phyloP scores from a whole-genome alignment of 371 early-diverging fungal genomes.

The Parasitella parasitica region DNA sequence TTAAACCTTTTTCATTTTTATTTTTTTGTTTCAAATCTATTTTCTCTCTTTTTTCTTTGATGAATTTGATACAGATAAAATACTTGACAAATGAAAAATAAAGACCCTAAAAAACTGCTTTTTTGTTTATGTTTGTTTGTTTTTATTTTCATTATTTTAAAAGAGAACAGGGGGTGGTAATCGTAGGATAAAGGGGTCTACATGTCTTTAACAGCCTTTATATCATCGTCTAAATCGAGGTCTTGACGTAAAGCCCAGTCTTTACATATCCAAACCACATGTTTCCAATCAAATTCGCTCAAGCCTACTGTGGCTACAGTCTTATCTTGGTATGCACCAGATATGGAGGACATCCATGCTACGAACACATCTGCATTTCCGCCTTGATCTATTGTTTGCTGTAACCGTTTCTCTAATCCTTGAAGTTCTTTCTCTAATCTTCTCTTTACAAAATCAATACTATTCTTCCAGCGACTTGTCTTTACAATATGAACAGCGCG shows the following conservation, averaged over 20 bases:
- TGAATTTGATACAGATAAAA: neutral
- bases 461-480: slow-evolving; percentile 30
- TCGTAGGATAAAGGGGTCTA: slow-evolving; percentile 2
- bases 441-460: slow-evolving; percentile 26
- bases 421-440: slow-evolving; percentile 34
- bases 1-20: neutral
- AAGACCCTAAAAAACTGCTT: neutral
- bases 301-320: slow-evolving; percentile 14
- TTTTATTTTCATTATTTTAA: neutral
- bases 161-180: neutral
- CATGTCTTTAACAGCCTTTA: slow-evolving; percentile 23
- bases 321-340: neutral
- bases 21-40: neutral
- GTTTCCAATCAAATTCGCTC: slow-evolving; percentile 27
- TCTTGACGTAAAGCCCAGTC: slow-evolving; percentile 31
- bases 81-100: slow-evolving; percentile 1
- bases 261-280: slow-evolving; percentile 34
- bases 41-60: neutral
- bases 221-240: slow-evolving; percentile 12
- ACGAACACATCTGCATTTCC: slow-evolving; percentile 32
- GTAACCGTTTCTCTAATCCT: slow-evolving; percentile 5
- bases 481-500: slow-evolving; percentile 42
- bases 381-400: slow-evolving; percentile 5
- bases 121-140: neutral
- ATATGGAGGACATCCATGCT: slow-evolving; percentile 26